A percentile compares a stretch with the other conserved stretches of the same genome.
Evolutionary conservation across 1,284 basidiomycete species (phyloP).

Genomic region (Cutaneotrichosporon curvatum): DNA sequence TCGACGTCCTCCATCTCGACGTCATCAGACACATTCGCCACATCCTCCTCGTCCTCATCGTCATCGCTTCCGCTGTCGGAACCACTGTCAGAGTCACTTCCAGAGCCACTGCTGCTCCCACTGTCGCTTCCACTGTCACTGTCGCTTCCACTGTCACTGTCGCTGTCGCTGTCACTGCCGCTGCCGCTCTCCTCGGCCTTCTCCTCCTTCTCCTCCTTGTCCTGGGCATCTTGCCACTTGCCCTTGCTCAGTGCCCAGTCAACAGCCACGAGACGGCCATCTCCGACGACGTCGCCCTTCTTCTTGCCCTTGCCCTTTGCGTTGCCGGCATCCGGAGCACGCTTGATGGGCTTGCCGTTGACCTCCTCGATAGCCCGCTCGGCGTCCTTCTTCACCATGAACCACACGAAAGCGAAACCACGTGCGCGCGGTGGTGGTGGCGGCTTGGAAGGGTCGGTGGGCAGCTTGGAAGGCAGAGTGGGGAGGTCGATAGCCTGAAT

Average conservation of each 20-base stretch:
- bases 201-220: slow-evolving; percentile 48
- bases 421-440: slow-evolving; percentile 53
- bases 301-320: slow-evolving; percentile 41
- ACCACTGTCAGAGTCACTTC: slow-evolving; percentile 42
- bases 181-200: slow-evolving; percentile 44
- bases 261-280: slow-evolving; percentile 74
- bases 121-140: slow-evolving; percentile 18
- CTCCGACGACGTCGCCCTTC: slow-evolving; percentile 44
- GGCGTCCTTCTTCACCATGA: slow-evolving; percentile 77
- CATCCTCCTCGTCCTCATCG: slow-evolving; percentile 49
- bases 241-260: slow-evolving; percentile 96
- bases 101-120: slow-evolving; percentile 6
- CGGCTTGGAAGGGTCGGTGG: slow-evolving; percentile 40
- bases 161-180: slow-evolving; percentile 14
- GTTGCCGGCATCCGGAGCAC: slow-evolving; percentile 32
- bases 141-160: slow-evolving; percentile 50
- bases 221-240: slow-evolving; percentile 66
- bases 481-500: slow-evolving; percentile 82
- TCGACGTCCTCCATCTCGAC: slow-evolving; percentile 47
- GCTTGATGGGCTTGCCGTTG: slow-evolving; percentile 66
- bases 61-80: slow-evolving; percentile 50
- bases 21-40: slow-evolving; percentile 51
- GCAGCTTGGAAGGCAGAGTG: slow-evolving; percentile 47
- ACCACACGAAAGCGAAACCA: slow-evolving; percentile 96
- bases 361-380: slow-evolving; percentile 73